Evolutionary conservation across 2,329 filamentous ascomycete species (phyloP).

Genomic region (Didymella keratinophila): DNA sequence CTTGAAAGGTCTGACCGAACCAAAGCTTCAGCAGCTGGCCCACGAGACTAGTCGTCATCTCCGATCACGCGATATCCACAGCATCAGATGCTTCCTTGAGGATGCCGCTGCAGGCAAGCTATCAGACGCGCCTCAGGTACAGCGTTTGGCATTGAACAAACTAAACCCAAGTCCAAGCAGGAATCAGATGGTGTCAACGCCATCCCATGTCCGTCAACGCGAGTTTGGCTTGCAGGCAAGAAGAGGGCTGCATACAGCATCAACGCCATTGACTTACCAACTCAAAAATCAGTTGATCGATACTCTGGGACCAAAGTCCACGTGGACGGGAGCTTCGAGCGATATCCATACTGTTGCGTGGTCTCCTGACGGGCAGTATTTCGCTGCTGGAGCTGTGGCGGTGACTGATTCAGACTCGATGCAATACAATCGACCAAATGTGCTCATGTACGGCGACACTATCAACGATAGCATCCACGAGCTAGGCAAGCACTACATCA

Average conservation of each 20-base stretch:
- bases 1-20: constrained; percentile 33
- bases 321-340: constrained; percentile 66
- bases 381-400: constrained; percentile 65
- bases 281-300: constrained; percentile 45
- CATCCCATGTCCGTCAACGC: constrained; percentile 40
- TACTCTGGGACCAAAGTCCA: constrained; percentile 54
- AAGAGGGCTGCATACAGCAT: constrained; percentile 38
- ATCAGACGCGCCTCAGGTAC: constrained; percentile 31
- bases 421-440: constrained; percentile 67
- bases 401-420: constrained; percentile 64
- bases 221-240: constrained; percentile 42
- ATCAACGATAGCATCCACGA: constrained; percentile 56
- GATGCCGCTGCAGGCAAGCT: constrained; percentile 39
- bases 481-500: constrained; percentile 61
- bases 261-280: constrained; percentile 33
- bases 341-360: constrained; percentile 66
- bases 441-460: constrained; percentile 63
- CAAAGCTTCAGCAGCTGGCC: constrained; percentile 31
- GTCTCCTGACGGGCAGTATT: constrained; percentile 62
- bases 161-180: constrained; percentile 27
- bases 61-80: constrained; percentile 27
- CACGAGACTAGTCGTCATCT: constrained; percentile 26
- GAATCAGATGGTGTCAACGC: constrained; percentile 24
- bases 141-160: constrained; percentile 38
- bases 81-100: constrained; percentile 43